Conservation (phyloP, 1,284 basidiomycete species). For the Peniophora sp. region DNA sequence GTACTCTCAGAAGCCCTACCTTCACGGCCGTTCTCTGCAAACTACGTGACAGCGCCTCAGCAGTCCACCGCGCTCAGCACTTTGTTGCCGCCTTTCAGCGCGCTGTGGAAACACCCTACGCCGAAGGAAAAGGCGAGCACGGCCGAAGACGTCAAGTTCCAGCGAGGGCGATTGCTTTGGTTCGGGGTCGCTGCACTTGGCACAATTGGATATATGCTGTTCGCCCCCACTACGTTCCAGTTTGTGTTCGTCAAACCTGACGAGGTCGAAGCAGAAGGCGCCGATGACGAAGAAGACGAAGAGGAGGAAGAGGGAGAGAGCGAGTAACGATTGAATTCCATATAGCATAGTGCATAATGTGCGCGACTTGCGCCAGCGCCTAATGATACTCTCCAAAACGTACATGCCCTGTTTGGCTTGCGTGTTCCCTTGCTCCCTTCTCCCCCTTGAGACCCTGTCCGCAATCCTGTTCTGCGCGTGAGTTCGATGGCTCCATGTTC, state of each 20-base stretch:
- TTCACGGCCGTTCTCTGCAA: conserved; percentile 11
- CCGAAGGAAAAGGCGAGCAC: conserved; percentile 7
- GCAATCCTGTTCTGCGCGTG: conserved; percentile 26
- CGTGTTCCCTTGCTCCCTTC: conserved; percentile 85
- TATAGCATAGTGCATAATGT: background rate
- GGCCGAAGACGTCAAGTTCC: conserved; percentile 5
- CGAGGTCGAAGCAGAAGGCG: conserved; percentile 8
- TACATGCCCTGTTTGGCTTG: conserved; percentile 78
- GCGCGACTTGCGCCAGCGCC: conserved; percentile 8
- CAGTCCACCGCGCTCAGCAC: conserved; percentile 13
- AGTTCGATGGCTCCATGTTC: background rate
- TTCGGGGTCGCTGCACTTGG: conserved; percentile 9
- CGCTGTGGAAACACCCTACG: background rate
- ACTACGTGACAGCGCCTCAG: conserved; percentile 12
- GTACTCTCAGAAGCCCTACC: conserved; percentile 30
- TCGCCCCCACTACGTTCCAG: conserved; percentile 7
- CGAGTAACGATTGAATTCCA: background rate
- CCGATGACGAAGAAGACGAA: conserved; percentile 26
- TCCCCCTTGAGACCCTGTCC: conserved; percentile 82
- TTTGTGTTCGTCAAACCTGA: conserved; percentile 5
- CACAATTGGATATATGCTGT: conserved; percentile 8
- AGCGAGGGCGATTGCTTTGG: conserved; percentile 11
- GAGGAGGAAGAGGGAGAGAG: conserved; percentile 13
- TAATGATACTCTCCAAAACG: conserved; percentile 80
- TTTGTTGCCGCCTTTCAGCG: conserved; percentile 7